phyloP scores from a whole-genome alignment of 208 protist genomes.

The Plasmodiophora brassicae region DNA sequence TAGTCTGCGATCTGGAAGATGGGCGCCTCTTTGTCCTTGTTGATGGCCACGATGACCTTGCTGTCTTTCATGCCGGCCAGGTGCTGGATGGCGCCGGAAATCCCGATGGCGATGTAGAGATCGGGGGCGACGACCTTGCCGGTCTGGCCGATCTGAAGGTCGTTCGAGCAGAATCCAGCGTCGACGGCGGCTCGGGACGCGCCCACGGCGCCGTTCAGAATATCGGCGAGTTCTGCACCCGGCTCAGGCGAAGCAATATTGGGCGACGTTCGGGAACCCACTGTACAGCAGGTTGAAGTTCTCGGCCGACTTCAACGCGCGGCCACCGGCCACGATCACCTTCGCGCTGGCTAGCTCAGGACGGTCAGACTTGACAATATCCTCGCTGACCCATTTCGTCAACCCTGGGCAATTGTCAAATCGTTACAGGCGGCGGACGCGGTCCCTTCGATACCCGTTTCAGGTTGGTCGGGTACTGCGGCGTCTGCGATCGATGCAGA shows the following conservation, averaged over 20 bases:
- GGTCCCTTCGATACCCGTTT: background rate
- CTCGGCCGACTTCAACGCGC: slow-evolving; percentile 88
- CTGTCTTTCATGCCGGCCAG: slow-evolving; percentile 97
- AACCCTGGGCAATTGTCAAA: background rate
- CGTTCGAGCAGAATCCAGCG: slow-evolving; percentile 59
- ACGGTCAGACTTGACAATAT: slow-evolving; percentile 72
- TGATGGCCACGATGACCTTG: slow-evolving; percentile 90
- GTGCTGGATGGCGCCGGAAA: slow-evolving; percentile 63
- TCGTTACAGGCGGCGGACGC: background rate
- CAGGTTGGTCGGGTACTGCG: slow-evolving; percentile 28
- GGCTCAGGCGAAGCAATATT: background rate
- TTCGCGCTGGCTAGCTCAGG: slow-evolving; percentile 82
- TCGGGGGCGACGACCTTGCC: slow-evolving; percentile 94
- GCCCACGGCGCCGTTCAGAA: slow-evolving; percentile 64
- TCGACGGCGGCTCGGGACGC: slow-evolving; percentile 95
- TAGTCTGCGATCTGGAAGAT: slow-evolving; percentile 95
- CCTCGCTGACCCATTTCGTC: slow-evolving; percentile 50
- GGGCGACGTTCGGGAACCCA: too few relatives aligned
- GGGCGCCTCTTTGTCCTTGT: slow-evolving; percentile 93
- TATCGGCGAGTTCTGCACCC: slow-evolving; percentile 42
- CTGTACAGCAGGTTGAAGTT: slow-evolving; percentile 93
- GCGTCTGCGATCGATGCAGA: slow-evolving; percentile 62
- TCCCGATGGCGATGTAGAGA: slow-evolving; percentile 85
- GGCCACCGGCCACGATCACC: slow-evolving; percentile 84
- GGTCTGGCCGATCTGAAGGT: slow-evolving; percentile 93